phyloP scores from a whole-genome alignment of 345 rosid species.

The Isatis tinctoria region DNA sequence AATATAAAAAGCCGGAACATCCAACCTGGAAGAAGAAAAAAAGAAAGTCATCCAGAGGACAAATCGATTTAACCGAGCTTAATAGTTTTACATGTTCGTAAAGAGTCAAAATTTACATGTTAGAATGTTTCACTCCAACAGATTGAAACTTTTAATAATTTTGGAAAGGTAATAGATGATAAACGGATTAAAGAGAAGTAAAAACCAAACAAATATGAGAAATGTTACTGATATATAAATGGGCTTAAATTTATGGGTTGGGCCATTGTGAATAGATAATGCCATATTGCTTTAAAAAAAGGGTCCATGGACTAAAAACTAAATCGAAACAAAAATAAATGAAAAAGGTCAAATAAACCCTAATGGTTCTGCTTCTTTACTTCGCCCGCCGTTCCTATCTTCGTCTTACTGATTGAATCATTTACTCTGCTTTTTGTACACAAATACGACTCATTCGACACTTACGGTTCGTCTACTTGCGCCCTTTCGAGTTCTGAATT shows the following conservation, averaged over 20 bases:
- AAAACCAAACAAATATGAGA: background rate
- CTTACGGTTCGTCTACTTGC: background rate
- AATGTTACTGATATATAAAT: background rate
- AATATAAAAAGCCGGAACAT: background rate
- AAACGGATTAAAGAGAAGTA: no score
- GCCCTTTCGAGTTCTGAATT: background rate
- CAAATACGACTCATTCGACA: background rate
- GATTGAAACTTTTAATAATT: no score
- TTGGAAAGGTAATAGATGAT: no score
- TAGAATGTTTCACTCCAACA: background rate
- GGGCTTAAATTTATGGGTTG: background rate
- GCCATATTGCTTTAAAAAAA: background rate
- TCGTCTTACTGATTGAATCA: background rate
- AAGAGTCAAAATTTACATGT: background rate
- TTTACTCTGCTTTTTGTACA: background rate
- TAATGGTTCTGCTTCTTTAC: background rate
- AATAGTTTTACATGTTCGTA: background rate
- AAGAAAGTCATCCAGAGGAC: background rate
- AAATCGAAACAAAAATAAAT: background rate
- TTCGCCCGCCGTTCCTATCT: background rate
- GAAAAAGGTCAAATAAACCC: background rate
- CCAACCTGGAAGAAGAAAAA: background rate
- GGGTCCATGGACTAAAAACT: background rate
- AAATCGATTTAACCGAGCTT: background rate
- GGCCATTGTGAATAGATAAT: background rate